A percentile compares a stretch with the other conserved stretches of the same genome.
These are phyloP conservation scores for Salix dunnii DNA, from an alignment of 345 rosid species.

Conservation along the genomic window DNA sequence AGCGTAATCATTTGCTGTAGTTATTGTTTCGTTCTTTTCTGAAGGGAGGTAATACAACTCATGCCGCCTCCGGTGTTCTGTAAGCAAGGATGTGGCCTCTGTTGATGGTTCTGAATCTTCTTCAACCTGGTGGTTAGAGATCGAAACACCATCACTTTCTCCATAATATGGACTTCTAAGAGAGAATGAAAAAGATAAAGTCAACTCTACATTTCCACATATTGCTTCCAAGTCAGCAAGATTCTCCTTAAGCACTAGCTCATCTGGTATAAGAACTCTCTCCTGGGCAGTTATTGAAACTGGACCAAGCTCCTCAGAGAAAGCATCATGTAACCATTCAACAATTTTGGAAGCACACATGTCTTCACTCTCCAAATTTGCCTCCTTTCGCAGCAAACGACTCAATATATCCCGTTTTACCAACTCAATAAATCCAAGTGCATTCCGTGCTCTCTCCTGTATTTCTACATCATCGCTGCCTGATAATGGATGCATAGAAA, in stretches of 20 bases:
- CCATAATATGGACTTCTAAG: slow-evolving; percentile 28
- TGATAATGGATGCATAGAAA: slow-evolving; percentile 46
- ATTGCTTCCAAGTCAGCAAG: slow-evolving; percentile 63
- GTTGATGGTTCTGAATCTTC: slow-evolving; percentile 56
- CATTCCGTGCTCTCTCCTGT: slow-evolving; percentile 70
- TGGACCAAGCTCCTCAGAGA: slow-evolving; percentile 74
- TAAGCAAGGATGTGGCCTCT: slow-evolving; percentile 71
- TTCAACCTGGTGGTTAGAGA: slow-evolving; percentile 33
- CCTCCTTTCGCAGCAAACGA: slow-evolving; percentile 21
- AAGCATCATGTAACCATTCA: slow-evolving; percentile 50
- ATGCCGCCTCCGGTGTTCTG: slow-evolving; percentile 86
- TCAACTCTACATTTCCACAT: slow-evolving; percentile 42
- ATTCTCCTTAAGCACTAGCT: slow-evolving; percentile 60
- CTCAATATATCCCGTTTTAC: slow-evolving; percentile 41
- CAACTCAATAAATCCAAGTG: slow-evolving; percentile 63
- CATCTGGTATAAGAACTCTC: slow-evolving; percentile 61
- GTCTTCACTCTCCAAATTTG: slow-evolving; percentile 20
- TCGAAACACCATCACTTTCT: slow-evolving; percentile 41
- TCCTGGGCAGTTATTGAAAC: slow-evolving; percentile 66
- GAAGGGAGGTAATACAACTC: slow-evolving; percentile 76
- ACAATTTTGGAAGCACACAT: slow-evolving; percentile 40
- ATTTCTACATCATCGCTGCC: slow-evolving; percentile 71
- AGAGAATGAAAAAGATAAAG: slow-evolving; percentile 43
- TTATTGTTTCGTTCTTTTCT: slow-evolving; percentile 40
- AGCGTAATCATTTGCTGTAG: slow-evolving; percentile 55